Evolutionary conservation across 805 yeast species (phyloP).

Genomic region (Candida anglica): DNA sequence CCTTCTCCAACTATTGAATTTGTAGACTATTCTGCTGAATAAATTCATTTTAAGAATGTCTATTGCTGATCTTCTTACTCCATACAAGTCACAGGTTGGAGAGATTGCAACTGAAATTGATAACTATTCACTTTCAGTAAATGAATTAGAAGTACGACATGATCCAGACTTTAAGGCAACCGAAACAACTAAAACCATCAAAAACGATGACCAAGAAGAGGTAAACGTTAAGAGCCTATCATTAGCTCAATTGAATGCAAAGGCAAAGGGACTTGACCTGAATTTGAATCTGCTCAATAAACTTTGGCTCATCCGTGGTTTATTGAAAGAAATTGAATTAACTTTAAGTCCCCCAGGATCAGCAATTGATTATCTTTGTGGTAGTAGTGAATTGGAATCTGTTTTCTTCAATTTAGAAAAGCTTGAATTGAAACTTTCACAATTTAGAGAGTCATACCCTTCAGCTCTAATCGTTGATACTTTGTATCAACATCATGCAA

Average conservation of each 20-base stretch:
- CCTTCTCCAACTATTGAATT: too few species aligned
- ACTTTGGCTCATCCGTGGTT: slow-evolving; percentile 23
- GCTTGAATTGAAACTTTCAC: slow-evolving; percentile 10
- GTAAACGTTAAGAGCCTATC: too few species aligned
- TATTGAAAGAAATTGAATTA: slow-evolving; percentile 18
- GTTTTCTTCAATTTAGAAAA: slow-evolving; percentile 14
- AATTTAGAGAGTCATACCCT: slow-evolving; percentile 8
- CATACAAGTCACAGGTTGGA: neutral
- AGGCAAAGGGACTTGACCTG: slow-evolving; percentile 7
- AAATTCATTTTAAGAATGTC: neutral
- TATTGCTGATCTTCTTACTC: neutral
- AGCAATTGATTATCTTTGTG: slow-evolving; percentile 5
- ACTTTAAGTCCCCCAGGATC: slow-evolving; percentile 9
- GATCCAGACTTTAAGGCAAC: too few species aligned
- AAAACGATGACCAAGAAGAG: slow-evolving; percentile 3
- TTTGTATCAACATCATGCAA: slow-evolving; percentile 1
- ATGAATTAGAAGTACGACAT: too few species aligned
- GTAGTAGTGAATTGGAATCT: slow-evolving; percentile 15
- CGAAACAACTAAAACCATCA: too few species aligned
- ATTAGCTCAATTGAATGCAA: slow-evolving; percentile 10
- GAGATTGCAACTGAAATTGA: neutral
- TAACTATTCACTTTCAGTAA: neutral
- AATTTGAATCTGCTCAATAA: slow-evolving; percentile 14
- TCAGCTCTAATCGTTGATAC: neutral
- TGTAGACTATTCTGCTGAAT: too few species aligned